Evolutionary conservation across 768 basidiomycete genomes (phyloP).

Genomic region (Exidia glandulosa): DNA sequence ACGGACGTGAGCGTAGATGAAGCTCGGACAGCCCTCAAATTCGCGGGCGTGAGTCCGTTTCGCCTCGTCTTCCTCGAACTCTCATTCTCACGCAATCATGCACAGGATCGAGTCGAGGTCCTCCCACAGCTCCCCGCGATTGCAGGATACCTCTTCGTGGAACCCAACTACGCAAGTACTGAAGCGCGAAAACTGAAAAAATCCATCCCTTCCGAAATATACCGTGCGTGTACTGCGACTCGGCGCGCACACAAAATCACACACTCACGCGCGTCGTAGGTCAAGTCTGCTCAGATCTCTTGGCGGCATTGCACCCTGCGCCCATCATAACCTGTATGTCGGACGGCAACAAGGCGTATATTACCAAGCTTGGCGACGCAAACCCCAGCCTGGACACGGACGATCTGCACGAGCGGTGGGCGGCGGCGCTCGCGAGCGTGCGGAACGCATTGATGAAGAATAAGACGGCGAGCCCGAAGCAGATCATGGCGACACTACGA

Average conservation of each 20-base stretch:
- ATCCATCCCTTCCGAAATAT: slow-evolving; percentile 29
- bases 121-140: slow-evolving; percentile 58
- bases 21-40: no score
- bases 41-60: slow-evolving; percentile 39
- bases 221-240: slow-evolving; percentile 27
- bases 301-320: no score
- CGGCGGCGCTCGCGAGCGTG: no score
- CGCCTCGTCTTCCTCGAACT: background rate
- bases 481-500: slow-evolving; percentile 62
- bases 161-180: slow-evolving; percentile 45
- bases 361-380: no score
- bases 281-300: slow-evolving; percentile 4
- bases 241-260: slow-evolving; percentile 7
- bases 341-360: no score
- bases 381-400: slow-evolving; percentile 22
- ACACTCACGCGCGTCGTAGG: slow-evolving; percentile 2
- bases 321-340: no score
- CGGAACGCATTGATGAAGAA: slow-evolving; percentile 29
- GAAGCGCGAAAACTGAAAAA: slow-evolving; percentile 46
- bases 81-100: background rate
- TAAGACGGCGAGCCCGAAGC: slow-evolving; percentile 35
- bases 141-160: slow-evolving; percentile 69
- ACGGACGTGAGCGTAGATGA: no score
- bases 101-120: slow-evolving; percentile 57
- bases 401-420: slow-evolving; percentile 21